Evolutionary conservation across 805 yeast species (phyloP).

Genomic region (Wilhelminamyces savonicus): DNA sequence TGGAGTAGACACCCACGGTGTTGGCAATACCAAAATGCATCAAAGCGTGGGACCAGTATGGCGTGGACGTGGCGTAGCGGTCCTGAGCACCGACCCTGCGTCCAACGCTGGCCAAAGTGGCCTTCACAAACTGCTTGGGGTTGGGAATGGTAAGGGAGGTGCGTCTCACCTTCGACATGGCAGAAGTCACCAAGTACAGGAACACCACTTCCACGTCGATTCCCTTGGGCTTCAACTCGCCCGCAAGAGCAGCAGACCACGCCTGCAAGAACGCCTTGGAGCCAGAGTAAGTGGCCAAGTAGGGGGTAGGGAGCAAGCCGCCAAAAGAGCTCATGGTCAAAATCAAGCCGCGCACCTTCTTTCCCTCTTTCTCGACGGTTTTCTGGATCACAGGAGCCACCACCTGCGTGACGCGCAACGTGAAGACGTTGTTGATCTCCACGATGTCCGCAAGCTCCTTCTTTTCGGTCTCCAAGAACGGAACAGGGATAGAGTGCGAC

Average conservation of each 20-base stretch:
- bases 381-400: slow-evolving; percentile 64
- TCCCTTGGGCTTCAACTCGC: slow-evolving; percentile 62
- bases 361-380: slow-evolving; percentile 38
- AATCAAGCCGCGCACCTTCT: slow-evolving; percentile 60
- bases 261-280: slow-evolving; percentile 91
- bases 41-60: slow-evolving; percentile 90
- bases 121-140: slow-evolving; percentile 72
- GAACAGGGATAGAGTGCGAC: slow-evolving; percentile 92
- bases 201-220: slow-evolving; percentile 83
- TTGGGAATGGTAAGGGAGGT: slow-evolving; percentile 72
- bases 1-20: slow-evolving; percentile 77
- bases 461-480: slow-evolving; percentile 74
- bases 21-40: slow-evolving; percentile 78
- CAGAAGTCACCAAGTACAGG: slow-evolving; percentile 87
- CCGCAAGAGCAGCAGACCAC: slow-evolving; percentile 87
- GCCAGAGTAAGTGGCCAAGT: slow-evolving; percentile 90
- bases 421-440: slow-evolving; percentile 78
- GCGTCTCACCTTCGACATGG: slow-evolving; percentile 90
- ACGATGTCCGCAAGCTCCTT: slow-evolving; percentile 74
- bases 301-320: slow-evolving; percentile 88
- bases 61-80: slow-evolving; percentile 79
- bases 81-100: slow-evolving; percentile 91
- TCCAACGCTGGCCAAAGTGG: slow-evolving; percentile 66
- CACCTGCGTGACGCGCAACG: slow-evolving; percentile 77
- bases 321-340: slow-evolving; percentile 97